Base-by-base conservation (phyloP, 352 stramenopile genomes). In the Phytophthora parvispora region DNA sequence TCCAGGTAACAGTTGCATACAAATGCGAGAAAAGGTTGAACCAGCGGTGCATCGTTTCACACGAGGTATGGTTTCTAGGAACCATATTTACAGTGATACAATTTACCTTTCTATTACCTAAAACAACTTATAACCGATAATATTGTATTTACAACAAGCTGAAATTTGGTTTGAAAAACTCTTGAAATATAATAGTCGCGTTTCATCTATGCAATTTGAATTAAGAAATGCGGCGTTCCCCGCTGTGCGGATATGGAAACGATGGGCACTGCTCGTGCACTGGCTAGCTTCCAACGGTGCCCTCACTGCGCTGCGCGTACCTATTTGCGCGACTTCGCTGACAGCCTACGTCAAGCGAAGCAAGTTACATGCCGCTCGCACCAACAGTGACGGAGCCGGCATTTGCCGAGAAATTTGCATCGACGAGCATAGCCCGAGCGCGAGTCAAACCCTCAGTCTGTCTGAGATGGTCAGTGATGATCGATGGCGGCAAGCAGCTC, bases 51-150 rank as follows among this genome's bases (percentile, higher is more conserved):
- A 65, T 71, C 55, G 54, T 2, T 31, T 66, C 16, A 29, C 27
- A 34, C 62, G 13, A 47, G 63, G 27, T 66, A 71, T 71, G 8
- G 36, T 18, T 18, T 71, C 58, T 66, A 53, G 48, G 8, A 64
- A 27, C 5, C 18, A 51, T 2, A 48, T 3, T 0, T 25, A 48
- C 20, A 25, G 20, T 48, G 18, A n/a, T 43, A n/a, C 36, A 43
- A 43, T 22, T 43, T 22, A 20, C n/a, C 5, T 2, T 38, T 38
- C 15, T 38, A 12, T 16, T 38, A 9, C 36, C 36, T 43, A 4
- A 22, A 43, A 22, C n/a, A 43, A 18, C 0, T n/a, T 8, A 43
- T 43, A 43, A 10, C 4, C 16, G 36, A 22, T 7, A n/a, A 43
- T 22, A 43, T 16, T 13, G 32, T 13, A 38, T 38, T 38, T 13